A percentile compares a stretch with the other conserved stretches of the same genome.
These are phyloP conservation scores for Pichia membranifaciens DNA, from an alignment of 805 yeast genomes.

Conservation along the genomic window DNA sequence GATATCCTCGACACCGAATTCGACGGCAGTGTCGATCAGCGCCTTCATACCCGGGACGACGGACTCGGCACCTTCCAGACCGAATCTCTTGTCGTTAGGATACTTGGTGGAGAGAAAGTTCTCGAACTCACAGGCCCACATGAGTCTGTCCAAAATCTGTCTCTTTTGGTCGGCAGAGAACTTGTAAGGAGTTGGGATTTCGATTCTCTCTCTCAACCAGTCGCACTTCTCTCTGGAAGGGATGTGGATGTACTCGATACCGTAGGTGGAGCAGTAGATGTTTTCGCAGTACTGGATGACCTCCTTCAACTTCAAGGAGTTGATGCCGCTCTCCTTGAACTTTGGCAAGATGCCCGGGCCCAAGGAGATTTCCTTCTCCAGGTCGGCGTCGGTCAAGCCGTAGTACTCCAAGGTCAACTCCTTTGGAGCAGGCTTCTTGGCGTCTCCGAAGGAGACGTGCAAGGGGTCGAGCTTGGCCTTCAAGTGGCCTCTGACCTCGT, in stretches of 20 bases:
- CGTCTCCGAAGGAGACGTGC: slow-evolving; percentile 79
- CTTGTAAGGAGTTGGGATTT: slow-evolving; percentile 81
- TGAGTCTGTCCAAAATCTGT: slow-evolving; percentile 91
- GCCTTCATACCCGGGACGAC: slow-evolving; percentile 97
- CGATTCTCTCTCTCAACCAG: slow-evolving; percentile 96
- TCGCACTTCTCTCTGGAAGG: slow-evolving; percentile 94
- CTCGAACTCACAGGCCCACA: slow-evolving; percentile 96
- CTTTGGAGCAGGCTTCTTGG: slow-evolving; percentile 53
- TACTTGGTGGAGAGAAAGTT: slow-evolving; percentile 87
- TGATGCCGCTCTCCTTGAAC: slow-evolving; percentile 60
- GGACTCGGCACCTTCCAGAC: slow-evolving; percentile 97
- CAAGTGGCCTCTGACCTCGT: slow-evolving; percentile 97
- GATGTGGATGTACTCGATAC: slow-evolving; percentile 94
- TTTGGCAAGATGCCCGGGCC: slow-evolving; percentile 98
- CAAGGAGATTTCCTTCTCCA: slow-evolving; percentile 74
- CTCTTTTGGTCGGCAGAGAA: slow-evolving; percentile 86
- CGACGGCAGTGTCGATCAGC: slow-evolving; percentile 88
- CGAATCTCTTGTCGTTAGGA: slow-evolving; percentile 98
- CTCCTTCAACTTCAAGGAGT: slow-evolving; percentile 67
- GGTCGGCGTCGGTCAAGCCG: slow-evolving; percentile 82
- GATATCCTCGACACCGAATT: slow-evolving; percentile 88
- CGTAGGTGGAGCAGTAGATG: slow-evolving; percentile 82
- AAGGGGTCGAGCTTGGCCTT: slow-evolving; percentile 96
- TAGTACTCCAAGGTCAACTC: slow-evolving; percentile 91
- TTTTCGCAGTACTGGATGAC: slow-evolving; percentile 72